Base-by-base conservation (phyloP, 495 filamentous ascomycete genomes). In the Niebla homalea region DNA sequence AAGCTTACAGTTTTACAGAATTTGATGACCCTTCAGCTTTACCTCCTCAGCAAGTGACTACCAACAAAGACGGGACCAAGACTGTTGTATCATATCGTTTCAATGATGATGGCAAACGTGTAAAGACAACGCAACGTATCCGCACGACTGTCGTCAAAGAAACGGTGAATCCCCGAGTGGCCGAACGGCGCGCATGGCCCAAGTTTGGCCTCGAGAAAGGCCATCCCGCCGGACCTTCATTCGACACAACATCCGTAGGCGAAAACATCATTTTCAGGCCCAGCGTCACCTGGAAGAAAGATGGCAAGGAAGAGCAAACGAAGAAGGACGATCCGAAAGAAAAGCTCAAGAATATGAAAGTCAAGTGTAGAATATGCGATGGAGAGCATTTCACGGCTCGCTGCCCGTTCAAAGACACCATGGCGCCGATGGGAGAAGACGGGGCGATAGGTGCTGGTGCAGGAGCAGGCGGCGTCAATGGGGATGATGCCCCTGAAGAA, bases 341-440 rank as follows among this genome's bases (percentile, higher is more conserved):
- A 57, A 79, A 87, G 75, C 75, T 96, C 52, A 94, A 90, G 80
- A 87, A 95, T 70, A 94, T 94, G 79, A 94, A 94, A 76, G 93
- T 98, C 71, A 96, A 96, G 76, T 98, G 92, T 70, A 81, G 92
- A 73, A 97, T 98, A 63, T 98, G 92, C 70, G 84, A 81, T 66
- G 92, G 93, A 57, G 93, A 97, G 71, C 92, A 98, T 75, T 98
- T 95, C 72, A 98, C 92, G 4, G 88, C 90, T 25, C 79, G 90
- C 61, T 98, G 76, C 83, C 89, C 83, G 22, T 87, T 84, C 69
- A 87, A 86, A 69, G 83, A 85, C 60, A 87, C 83, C 39, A 83
- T 87, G 73, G 81, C 83, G 11, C 83, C 83, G 1, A 74, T 85
- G 51, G 83, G 84, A 45, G 83, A 84, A 61, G 62, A 63, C 25